phyloP scores from a whole-genome alignment of 306 rosid genomes.

The Rosa persica region DNA sequence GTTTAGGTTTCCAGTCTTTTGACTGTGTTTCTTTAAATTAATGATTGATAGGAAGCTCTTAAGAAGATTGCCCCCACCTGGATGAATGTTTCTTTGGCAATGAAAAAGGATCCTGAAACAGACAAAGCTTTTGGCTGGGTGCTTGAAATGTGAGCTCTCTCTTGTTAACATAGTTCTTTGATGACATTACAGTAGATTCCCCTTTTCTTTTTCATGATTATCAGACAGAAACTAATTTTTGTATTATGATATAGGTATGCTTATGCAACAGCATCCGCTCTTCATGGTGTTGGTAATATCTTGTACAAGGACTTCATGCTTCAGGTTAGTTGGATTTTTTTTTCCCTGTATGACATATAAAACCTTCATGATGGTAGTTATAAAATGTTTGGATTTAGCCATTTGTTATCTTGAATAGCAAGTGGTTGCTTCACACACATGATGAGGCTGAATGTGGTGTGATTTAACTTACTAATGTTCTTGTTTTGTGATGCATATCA shows the following conservation, averaged over 20 bases:
- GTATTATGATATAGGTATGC: constrained; percentile 68
- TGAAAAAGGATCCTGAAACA: constrained; percentile 98
- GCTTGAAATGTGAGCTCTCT: constrained; percentile 83
- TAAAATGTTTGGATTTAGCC: neutral
- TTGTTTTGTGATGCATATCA: constrained; percentile 35
- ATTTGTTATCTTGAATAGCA: neutral
- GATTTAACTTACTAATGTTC: constrained; percentile 22
- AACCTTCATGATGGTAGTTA: constrained; percentile 8
- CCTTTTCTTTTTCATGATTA: neutral
- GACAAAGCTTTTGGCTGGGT: constrained; percentile 99
- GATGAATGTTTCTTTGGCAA: constrained; percentile 97
- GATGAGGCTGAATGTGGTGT: neutral
- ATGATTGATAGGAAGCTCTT: constrained; percentile 64
- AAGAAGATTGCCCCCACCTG: constrained; percentile 99
- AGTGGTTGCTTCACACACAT: neutral
- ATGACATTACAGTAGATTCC: constrained; percentile 13
- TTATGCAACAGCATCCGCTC: constrained; percentile 90
- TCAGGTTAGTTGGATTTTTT: constrained; percentile 60
- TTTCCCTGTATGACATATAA: neutral
- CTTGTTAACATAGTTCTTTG: constrained; percentile 6
- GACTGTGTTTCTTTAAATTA: constrained; percentile 22
- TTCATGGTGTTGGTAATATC: constrained; percentile 79
- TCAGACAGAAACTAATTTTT: constrained; percentile 20
- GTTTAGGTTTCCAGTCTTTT: constrained; percentile 9
- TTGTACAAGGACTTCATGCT: constrained; percentile 93